These are phyloP conservation scores for Stygiomarasmius scandens DNA, from an alignment of 1,284 basidiomycete genomes.

Conservation along the genomic window DNA sequence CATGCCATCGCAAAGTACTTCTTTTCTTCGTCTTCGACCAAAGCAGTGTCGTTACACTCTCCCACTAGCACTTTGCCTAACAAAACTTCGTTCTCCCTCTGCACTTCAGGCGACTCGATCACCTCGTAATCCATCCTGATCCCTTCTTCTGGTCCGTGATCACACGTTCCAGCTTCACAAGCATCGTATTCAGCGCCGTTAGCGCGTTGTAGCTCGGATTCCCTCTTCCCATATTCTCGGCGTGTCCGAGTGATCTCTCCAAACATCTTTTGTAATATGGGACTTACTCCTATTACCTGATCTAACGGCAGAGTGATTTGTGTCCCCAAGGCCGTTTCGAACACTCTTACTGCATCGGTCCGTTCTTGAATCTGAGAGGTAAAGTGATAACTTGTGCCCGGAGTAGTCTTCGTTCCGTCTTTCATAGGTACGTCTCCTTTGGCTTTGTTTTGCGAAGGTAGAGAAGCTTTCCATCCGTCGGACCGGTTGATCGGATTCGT, in stretches of 20 bases:
- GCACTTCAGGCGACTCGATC: too few relatives aligned
- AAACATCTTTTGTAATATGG: constrained; percentile 1
- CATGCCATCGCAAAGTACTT: constrained; percentile 15
- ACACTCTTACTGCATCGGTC: not conserved
- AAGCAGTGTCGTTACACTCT: too few relatives aligned
- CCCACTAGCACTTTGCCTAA: too few relatives aligned
- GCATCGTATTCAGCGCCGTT: not conserved
- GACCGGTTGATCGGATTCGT: not conserved
- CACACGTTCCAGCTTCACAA: too few relatives aligned
- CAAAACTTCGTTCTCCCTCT: not conserved
- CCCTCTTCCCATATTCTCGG: not conserved
- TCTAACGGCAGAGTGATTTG: not conserved
- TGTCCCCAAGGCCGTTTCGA: not conserved
- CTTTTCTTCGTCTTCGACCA: not conserved
- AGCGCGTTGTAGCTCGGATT: too few relatives aligned
- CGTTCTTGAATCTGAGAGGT: constrained; percentile 9
- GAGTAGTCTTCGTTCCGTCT: not conserved
- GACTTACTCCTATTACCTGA: constrained; percentile 3
- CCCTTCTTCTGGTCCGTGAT: too few relatives aligned
- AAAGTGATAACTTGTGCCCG: not conserved
- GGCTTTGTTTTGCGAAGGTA: not conserved
- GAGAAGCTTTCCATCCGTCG: constrained; percentile 7
- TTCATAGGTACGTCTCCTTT: constrained; percentile 3
- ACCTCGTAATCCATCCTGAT: too few relatives aligned
- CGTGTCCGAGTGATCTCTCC: not conserved